phyloP scores from a whole-genome alignment of 2,329 filamentous ascomycete genomes.

The Pyrenochaeta sp. region DNA sequence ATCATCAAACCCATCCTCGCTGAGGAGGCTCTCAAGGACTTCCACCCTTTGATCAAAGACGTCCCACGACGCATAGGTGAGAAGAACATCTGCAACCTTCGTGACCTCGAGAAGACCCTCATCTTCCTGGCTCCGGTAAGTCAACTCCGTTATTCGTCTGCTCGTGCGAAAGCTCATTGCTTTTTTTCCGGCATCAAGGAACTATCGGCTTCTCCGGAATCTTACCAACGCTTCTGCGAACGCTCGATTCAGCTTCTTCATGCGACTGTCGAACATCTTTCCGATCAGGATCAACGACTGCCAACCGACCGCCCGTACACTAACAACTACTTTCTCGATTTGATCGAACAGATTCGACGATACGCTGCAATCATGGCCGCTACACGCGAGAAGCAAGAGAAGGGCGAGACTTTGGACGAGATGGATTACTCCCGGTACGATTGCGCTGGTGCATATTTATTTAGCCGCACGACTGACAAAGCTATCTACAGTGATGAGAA shows the following conservation, averaged over 20 bases:
- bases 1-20: constrained; percentile 78
- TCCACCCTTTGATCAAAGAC: constrained; percentile 79
- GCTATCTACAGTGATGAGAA: constrained; percentile 65
- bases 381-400: constrained; percentile 71
- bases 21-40: constrained; percentile 76
- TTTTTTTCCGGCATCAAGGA: constrained; percentile 71
- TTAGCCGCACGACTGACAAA: constrained; percentile 29
- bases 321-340: constrained; percentile 95
- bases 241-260: constrained; percentile 90
- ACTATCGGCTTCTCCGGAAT: constrained; percentile 70
- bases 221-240: constrained; percentile 89
- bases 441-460: constrained; percentile 27
- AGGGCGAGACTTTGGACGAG: constrained; percentile 60
- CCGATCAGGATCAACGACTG: constrained; percentile 84
- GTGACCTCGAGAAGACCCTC: constrained; percentile 92
- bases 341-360: constrained; percentile 89
- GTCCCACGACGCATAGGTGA: constrained; percentile 80
- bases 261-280: constrained; percentile 84
- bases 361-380: constrained; percentile 86
- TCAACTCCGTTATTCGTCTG: constrained; percentile 62
- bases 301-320: constrained; percentile 89
- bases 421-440: constrained; percentile 59
- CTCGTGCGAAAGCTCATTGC: constrained; percentile 72
- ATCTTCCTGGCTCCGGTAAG: constrained; percentile 94
- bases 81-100: constrained; percentile 87